phyloP scores from a whole-genome alignment of 345 rosid species.

The Citrus sp. region DNA sequence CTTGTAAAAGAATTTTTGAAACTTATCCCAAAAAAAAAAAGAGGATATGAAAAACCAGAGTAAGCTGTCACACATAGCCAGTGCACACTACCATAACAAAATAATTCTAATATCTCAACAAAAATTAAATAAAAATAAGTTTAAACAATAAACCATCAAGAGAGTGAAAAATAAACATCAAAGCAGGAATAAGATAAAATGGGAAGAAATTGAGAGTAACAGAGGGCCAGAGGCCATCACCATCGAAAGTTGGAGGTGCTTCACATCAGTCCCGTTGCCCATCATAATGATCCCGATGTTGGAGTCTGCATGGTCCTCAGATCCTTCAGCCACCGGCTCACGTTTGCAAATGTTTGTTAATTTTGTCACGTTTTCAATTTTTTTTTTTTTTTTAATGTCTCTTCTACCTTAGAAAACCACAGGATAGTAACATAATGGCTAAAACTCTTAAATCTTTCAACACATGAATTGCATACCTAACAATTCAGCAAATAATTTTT shows the following conservation, averaged over 20 bases:
- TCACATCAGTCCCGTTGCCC: slow-evolving; percentile 89
- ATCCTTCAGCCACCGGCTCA: slow-evolving; percentile 91
- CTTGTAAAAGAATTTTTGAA: no score
- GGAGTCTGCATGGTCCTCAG: slow-evolving; percentile 97
- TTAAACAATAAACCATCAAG: background rate
- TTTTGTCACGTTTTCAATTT: slow-evolving; percentile 81
- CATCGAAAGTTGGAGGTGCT: slow-evolving; percentile 45
- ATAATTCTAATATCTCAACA: background rate
- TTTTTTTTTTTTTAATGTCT: background rate
- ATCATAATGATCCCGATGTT: slow-evolving; percentile 86
- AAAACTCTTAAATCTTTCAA: background rate
- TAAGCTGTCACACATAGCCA: background rate
- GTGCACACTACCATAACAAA: background rate
- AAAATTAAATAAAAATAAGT: background rate
- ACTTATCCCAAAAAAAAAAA: no score
- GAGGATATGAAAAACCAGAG: background rate
- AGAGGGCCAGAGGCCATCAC: no score
- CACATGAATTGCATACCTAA: background rate
- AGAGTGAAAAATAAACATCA: background rate
- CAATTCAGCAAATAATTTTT: background rate
- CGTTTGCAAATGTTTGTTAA: slow-evolving; percentile 85
- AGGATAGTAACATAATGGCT: background rate
- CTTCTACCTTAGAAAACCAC: background rate
- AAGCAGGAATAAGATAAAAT: no score
- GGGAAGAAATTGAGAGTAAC: no score